Conservation (phyloP, 2,329 filamentous ascomycete species). For the Davidsoniella neocaledoniae region DNA sequence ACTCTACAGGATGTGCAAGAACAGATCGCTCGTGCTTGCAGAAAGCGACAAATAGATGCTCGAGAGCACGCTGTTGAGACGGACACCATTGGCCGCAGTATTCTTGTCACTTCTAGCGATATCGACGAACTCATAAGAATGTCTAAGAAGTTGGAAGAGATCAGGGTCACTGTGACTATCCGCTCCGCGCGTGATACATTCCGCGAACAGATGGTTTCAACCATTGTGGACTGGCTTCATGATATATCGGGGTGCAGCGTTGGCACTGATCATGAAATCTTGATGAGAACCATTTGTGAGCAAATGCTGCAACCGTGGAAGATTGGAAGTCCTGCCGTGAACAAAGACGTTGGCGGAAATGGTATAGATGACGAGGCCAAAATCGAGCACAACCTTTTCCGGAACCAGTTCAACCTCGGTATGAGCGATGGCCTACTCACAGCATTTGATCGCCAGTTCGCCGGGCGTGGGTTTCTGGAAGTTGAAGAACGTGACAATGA, state of each 20-base stretch:
- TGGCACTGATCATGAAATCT: slow-evolving; percentile 59
- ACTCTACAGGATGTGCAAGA: slow-evolving; percentile 81
- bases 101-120: slow-evolving; percentile 61
- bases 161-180: slow-evolving; percentile 90
- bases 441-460: no score
- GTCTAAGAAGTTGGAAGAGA: slow-evolving; percentile 78
- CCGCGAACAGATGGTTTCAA: slow-evolving; percentile 95
- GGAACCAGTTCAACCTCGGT: no score
- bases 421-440: no score
- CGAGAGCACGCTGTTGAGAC: slow-evolving; percentile 68
- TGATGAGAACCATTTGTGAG: slow-evolving; percentile 73
- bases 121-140: slow-evolving; percentile 58
- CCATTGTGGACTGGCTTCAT: slow-evolving; percentile 86
- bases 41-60: slow-evolving; percentile 51
- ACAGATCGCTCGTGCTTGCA: slow-evolving; percentile 80
- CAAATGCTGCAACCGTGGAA: slow-evolving; percentile 81
- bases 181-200: slow-evolving; percentile 89
- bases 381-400: slow-evolving; percentile 27
- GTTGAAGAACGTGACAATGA: slow-evolving; percentile 33
- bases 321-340: slow-evolving; percentile 65
- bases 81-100: slow-evolving; percentile 71
- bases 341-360: slow-evolving; percentile 58
- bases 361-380: slow-evolving; percentile 70
- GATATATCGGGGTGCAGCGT: slow-evolving; percentile 86
- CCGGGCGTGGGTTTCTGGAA: background rate